A percentile compares a stretch with the other conserved stretches of the same genome.
These are phyloP conservation scores for Talaromyces sp. DNA, from an alignment of 2,329 filamentous ascomycete species.

Conservation along the genomic window DNA sequence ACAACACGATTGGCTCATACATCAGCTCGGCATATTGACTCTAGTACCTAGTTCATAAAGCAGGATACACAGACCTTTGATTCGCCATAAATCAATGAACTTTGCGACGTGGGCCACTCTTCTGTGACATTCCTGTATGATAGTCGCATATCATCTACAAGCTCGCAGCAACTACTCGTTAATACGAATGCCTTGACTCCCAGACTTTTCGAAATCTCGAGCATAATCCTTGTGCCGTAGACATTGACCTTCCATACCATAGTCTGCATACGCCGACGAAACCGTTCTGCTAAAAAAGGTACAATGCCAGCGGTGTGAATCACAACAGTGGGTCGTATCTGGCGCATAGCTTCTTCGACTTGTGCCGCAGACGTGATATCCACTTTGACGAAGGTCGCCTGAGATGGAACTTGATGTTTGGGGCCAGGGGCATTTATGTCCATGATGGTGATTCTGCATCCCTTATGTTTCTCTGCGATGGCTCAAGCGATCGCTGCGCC, in stretches of 20 bases:
- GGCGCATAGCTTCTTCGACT: conserved; percentile 35
- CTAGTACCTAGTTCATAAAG: not conserved
- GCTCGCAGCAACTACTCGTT: conserved; percentile 54
- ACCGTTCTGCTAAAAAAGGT: conserved; percentile 38
- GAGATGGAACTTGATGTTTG: conserved; percentile 27
- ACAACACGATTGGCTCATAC: not conserved
- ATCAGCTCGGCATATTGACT: conserved; percentile 1
- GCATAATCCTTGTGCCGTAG: conserved; percentile 52
- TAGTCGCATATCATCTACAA: conserved; percentile 48
- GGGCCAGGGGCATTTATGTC: conserved; percentile 32
- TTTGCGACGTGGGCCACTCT: conserved; percentile 36
- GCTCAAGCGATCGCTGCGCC: conserved; percentile 38
- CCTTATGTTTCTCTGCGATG: conserved; percentile 35
- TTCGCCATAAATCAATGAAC: conserved; percentile 44
- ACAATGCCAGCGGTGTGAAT: conserved; percentile 53
- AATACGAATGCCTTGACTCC: conserved; percentile 53
- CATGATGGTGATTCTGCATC: conserved; percentile 36
- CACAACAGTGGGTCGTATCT: conserved; percentile 47
- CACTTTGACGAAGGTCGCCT: conserved; percentile 28
- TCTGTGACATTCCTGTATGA: conserved; percentile 40
- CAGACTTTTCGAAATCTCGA: conserved; percentile 44
- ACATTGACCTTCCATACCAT: conserved; percentile 52
- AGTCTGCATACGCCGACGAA: conserved; percentile 33
- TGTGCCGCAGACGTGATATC: conserved; percentile 33
- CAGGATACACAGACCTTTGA: conserved; percentile 33